phyloP scores from a whole-genome alignment of 83 land plant genomes.

The Thuja plicata region DNA sequence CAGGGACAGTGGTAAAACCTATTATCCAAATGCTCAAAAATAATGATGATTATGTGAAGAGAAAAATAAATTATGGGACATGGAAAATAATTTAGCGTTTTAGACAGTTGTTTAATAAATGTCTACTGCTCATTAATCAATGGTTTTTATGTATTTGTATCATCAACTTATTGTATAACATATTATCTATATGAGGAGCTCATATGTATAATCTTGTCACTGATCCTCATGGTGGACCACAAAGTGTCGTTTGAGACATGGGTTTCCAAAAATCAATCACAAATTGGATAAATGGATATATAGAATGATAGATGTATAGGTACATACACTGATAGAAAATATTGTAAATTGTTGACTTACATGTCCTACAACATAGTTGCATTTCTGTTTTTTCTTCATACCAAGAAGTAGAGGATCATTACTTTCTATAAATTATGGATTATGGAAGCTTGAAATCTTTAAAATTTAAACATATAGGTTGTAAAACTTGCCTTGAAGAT shows the following conservation, averaged over 20 bases:
- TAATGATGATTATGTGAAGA: too few species aligned
- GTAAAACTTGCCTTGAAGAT: too few species aligned
- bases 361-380: too few species aligned
- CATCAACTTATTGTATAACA: background rate
- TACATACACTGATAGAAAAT: too few species aligned
- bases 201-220: background rate
- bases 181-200: background rate
- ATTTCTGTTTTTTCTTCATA: too few species aligned
- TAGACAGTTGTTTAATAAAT: background rate
- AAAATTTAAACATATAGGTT: background rate
- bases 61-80: too few species aligned
- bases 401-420: background rate
- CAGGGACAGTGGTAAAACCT: background rate
- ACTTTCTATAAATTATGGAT: background rate
- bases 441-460: background rate
- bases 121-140: background rate
- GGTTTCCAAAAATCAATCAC: background rate
- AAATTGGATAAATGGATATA: too few species aligned
- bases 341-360: too few species aligned
- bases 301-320: too few species aligned
- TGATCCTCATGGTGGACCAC: background rate
- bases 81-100: background rate
- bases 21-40: background rate
- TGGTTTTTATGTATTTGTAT: background rate
- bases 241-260: background rate